Evolutionary conservation across 2,329 filamentous ascomycete species (phyloP).

Genomic region (Monosporascus sp.): DNA sequence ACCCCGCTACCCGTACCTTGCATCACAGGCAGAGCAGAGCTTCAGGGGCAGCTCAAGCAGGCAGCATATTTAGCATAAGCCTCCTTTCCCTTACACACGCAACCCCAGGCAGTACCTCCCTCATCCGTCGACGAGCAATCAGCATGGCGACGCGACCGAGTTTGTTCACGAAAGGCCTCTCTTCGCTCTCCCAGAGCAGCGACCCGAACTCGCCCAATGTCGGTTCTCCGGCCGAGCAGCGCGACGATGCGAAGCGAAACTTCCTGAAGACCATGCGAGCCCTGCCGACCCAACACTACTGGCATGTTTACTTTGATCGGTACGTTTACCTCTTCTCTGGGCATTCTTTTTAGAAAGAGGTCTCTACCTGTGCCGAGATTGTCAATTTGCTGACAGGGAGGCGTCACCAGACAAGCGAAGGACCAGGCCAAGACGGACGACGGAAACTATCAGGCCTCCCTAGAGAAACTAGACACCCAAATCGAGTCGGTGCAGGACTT

Average conservation of each 20-base stretch:
- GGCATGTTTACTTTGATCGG: constrained; percentile 66
- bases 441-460: constrained; percentile 44
- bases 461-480: constrained; percentile 57
- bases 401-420: constrained; percentile 33
- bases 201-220: constrained; percentile 55
- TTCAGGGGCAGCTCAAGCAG: background rate
- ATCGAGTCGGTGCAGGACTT: constrained; percentile 82
- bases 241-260: constrained; percentile 78
- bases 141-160: constrained; percentile 52
- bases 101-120: constrained; percentile 9
- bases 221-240: constrained; percentile 64
- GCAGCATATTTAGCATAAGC: background rate
- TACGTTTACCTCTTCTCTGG: constrained; percentile 22
- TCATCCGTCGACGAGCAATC: background rate
- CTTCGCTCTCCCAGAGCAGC: constrained; percentile 54
- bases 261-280: constrained; percentile 69
- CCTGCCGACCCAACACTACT: constrained; percentile 74
- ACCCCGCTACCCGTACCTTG: background rate
- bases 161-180: constrained; percentile 59
- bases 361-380: background rate
- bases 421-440: constrained; percentile 36
- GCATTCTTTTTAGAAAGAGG: background rate
- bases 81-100: constrained; percentile 4
- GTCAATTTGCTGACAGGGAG: background rate
- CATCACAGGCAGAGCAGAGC: background rate